phyloP scores from a whole-genome alignment of 2,329 filamentous ascomycete species.

The Beauveria sp. region DNA sequence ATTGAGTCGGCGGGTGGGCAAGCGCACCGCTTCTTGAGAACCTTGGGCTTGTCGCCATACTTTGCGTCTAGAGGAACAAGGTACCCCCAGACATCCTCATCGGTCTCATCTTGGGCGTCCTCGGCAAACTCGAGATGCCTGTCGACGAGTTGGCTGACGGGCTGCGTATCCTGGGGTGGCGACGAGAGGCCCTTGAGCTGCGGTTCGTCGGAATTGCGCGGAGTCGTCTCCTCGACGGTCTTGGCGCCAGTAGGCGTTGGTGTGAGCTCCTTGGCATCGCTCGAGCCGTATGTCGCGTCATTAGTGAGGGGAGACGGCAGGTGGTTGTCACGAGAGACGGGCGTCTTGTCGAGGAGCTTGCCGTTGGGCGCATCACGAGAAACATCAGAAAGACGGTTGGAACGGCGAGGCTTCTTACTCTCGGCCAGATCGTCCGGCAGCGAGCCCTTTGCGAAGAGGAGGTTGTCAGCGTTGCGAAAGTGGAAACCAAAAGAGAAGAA shows the following conservation, averaged over 20 bases:
- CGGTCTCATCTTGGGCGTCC: conserved; percentile 75
- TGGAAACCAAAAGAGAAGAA: conserved; percentile 12
- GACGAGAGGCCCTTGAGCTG: conserved; percentile 41
- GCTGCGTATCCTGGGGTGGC: conserved; percentile 56
- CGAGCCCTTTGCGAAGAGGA: conserved; percentile 46
- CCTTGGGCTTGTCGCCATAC: conserved; percentile 57
- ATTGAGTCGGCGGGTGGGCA: conserved; percentile 55
- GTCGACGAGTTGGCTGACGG: conserved; percentile 66
- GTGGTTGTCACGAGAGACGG: conserved; percentile 55
- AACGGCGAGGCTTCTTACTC: conserved; percentile 77
- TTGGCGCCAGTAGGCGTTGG: conserved; percentile 59
- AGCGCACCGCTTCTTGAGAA: conserved; percentile 64
- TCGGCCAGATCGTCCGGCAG: conserved; percentile 57
- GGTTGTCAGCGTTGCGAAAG: conserved; percentile 15
- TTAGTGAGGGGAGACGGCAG: conserved; percentile 77
- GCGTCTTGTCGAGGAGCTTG: conserved; percentile 41
- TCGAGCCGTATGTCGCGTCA: conserved; percentile 46
- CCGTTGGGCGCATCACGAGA: conserved; percentile 1
- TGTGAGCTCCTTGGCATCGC: conserved; percentile 61
- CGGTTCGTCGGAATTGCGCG: conserved; percentile 43
- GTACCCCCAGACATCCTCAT: conserved; percentile 93
- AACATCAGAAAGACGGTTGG: conserved; percentile 53
- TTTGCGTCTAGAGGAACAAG: conserved; percentile 71
- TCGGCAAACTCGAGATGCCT: conserved; percentile 65
- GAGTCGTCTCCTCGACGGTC: conserved; percentile 45